These are phyloP conservation scores for Penicillium samsonianum DNA, from an alignment of 495 filamentous ascomycete genomes.

Conservation along the genomic window DNA sequence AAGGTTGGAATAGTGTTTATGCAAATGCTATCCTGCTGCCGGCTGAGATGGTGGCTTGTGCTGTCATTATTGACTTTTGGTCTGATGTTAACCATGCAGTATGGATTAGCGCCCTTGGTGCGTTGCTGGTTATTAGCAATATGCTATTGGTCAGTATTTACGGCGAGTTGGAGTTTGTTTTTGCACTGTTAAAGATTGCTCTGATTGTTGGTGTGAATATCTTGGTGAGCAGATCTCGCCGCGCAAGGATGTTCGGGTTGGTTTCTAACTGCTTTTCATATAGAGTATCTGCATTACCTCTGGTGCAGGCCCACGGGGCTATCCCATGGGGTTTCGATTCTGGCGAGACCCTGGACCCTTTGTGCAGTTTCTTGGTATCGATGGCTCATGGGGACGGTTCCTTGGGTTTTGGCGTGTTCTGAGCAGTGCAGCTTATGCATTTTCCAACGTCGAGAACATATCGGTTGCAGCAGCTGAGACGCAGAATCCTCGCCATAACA, in stretches of 20 bases:
- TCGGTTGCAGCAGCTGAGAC: constrained; percentile 46
- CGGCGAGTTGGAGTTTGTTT: constrained; percentile 46
- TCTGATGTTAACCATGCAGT: constrained; percentile 32
- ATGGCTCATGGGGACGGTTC: constrained; percentile 7
- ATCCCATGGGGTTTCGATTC: constrained; percentile 20
- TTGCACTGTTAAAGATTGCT: constrained; percentile 43
- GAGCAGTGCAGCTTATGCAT: constrained; percentile 54
- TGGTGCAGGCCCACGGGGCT: constrained; percentile 20
- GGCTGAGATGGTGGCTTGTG: constrained; percentile 41
- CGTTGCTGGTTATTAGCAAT: constrained; percentile 45
- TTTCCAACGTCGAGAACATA: constrained; percentile 48
- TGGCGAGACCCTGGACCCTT: constrained; percentile 24
- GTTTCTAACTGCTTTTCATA: not conserved
- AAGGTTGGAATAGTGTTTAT: constrained; percentile 32
- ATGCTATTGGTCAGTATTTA: constrained; percentile 43
- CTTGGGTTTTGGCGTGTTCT: constrained; percentile 55
- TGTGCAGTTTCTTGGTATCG: constrained; percentile 19
- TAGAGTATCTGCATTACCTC: constrained; percentile 44
- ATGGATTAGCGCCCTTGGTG: constrained; percentile 47
- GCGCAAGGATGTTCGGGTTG: not conserved
- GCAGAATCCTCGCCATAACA: constrained; percentile 28
- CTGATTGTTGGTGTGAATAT: constrained; percentile 49
- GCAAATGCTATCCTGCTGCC: constrained; percentile 34
- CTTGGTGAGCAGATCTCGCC: constrained; percentile 26
- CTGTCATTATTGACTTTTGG: constrained; percentile 53